Evolutionary conservation across 306 rosid species (phyloP), one percentile per base, ranked within the genome.

Genomic region (Echinosophora koreensis): DNA sequence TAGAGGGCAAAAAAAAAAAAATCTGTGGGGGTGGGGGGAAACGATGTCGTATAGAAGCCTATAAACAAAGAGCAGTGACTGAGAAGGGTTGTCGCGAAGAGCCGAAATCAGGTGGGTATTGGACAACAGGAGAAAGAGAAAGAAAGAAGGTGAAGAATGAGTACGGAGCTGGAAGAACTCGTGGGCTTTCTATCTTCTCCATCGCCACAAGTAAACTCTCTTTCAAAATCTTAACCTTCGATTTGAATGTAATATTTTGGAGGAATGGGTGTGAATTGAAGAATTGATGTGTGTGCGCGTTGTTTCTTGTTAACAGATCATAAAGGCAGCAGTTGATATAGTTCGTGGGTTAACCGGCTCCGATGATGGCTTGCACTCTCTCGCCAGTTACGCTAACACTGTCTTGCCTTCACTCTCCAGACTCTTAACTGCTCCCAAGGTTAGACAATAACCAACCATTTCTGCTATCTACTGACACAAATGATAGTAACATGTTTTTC

Each of bases 261-360:
- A 16, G 37, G 13, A 9, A 22, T 22, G 22, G 22, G 22, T 49
- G 18, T 10, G 8, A n/a, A 71, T 54, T 32, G 41, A 22, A 35
- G 30, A 76, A 51, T 39, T 41, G 55, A 51, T 0, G 11, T 14
- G 1, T 35, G 27, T 74, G 8, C 47, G 1, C 6, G 9, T 37
- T 42, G 65, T 70, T 75, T 61, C 14, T 44, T 46, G 37, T 61
- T 46, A 4, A 4, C 58, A 94, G 97, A 76, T 94, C 39, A 83
- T 83, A 16, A 92, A 90, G 84, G 97, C 71, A 11, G 98, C 97
- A 65, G 93, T 92, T 67, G 98, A 92, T 65, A 94, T 94, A 67
- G 97, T 92, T 85, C 88, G 89, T 61, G 97, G 97, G 32, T 70
- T 94, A 86, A 94, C 97, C 2, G 98, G 97, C 38, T 90, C 98